Conservation (phyloP, 306 rosid genomes). For the Prunus armeniaca region DNA sequence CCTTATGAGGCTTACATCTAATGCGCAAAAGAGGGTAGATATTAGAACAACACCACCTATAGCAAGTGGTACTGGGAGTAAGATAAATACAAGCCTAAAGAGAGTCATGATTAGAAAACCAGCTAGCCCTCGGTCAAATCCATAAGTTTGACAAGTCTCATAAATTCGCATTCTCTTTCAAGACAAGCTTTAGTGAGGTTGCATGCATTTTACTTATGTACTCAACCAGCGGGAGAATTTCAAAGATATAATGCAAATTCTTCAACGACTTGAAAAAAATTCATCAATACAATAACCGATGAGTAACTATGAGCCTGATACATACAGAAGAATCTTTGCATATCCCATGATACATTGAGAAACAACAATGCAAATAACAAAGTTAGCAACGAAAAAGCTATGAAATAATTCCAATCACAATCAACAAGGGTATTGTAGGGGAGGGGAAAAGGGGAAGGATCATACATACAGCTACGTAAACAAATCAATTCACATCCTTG, state of each 20-base stretch:
- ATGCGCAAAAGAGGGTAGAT: too few relatives aligned
- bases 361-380: constrained; percentile 34
- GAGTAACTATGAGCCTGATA: constrained; percentile 28
- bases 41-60: not conserved
- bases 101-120: not conserved
- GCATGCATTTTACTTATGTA: not conserved
- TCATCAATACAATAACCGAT: constrained; percentile 19
- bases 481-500: constrained; percentile 74
- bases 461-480: constrained; percentile 45
- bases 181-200: not conserved
- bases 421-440: constrained; percentile 26
- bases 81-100: not conserved
- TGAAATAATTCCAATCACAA: constrained; percentile 41
- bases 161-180: not conserved
- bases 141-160: not conserved
- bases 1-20: not conserved
- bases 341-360: constrained; percentile 29
- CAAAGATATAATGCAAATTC: constrained; percentile 22
- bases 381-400: constrained; percentile 43
- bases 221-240: not conserved
- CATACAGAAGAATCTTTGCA: constrained; percentile 45
- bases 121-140: not conserved
- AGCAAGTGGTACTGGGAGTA: not conserved
- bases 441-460: constrained; percentile 31
- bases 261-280: constrained; percentile 19